phyloP scores from a whole-genome alignment of 352 stramenopile species.

The Phytophthora melonis region DNA sequence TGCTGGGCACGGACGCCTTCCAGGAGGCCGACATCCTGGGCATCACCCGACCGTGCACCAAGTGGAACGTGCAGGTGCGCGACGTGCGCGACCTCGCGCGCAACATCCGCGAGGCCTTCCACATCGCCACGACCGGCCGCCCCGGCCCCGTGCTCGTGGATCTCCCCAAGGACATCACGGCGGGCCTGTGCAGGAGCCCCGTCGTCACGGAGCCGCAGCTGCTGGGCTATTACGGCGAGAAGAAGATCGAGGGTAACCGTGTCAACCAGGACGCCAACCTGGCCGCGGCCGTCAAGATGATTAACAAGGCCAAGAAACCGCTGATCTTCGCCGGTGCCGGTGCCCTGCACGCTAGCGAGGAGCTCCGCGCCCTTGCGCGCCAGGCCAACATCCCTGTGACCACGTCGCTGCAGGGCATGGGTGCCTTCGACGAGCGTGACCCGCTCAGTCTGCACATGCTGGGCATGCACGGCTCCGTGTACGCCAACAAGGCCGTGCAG shows the following conservation, averaged over 20 bases:
- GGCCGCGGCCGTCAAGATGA: constrained; percentile 80
- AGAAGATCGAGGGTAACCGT: constrained; percentile 84
- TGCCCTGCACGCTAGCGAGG: constrained; percentile 85
- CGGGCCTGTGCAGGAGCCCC: constrained; percentile 74
- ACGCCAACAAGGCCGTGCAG: constrained; percentile 97
- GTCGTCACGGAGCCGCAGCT: constrained; percentile 82
- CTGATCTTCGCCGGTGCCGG: constrained; percentile 96
- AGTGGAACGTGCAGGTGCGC: constrained; percentile 98
- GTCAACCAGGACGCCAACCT: constrained; percentile 85
- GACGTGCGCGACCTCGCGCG: constrained; percentile 95
- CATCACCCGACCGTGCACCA: constrained; percentile 93
- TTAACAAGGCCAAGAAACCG: constrained; percentile 95
- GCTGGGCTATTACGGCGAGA: constrained; percentile 87
- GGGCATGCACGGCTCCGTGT: constrained; percentile 97
- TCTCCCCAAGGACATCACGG: constrained; percentile 96
- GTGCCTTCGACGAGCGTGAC: constrained; percentile 94
- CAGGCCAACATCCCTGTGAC: constrained; percentile 96
- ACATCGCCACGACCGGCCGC: constrained; percentile 94
- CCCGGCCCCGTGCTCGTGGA: constrained; percentile 96
- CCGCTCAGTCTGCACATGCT: constrained; percentile 96
- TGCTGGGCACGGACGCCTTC: constrained; percentile 94
- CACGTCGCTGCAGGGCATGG: constrained; percentile 95
- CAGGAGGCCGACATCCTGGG: constrained; percentile 90
- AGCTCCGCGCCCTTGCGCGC: constrained; percentile 93
- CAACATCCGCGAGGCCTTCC: constrained; percentile 96